Conservation (phyloP, 2,329 filamentous ascomycete species). For the Hypocreales sp. region DNA sequence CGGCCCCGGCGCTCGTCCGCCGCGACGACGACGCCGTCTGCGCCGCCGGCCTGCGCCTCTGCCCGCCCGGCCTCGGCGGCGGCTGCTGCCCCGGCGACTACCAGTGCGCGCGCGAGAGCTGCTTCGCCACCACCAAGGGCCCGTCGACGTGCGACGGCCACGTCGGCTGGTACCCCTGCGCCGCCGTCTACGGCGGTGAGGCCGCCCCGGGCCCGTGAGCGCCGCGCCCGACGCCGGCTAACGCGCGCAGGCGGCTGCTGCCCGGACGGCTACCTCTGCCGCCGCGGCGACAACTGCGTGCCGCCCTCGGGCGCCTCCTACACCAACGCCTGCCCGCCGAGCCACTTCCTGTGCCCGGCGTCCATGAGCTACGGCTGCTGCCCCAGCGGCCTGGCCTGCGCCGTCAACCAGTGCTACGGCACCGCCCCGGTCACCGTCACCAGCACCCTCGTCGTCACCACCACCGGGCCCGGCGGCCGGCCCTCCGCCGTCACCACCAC, state of each 20-base stretch:
- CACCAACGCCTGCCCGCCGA: slow-evolving; percentile 25
- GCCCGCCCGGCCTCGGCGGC: slow-evolving; percentile 19
- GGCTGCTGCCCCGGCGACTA: slow-evolving; percentile 33
- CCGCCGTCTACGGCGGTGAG: slow-evolving; percentile 18
- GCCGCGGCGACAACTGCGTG: slow-evolving; percentile 21
- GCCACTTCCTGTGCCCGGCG: slow-evolving; percentile 31
- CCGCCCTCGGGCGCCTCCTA: slow-evolving; percentile 25
- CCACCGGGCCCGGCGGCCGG: slow-evolving; percentile 24
- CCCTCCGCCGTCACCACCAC: slow-evolving; percentile 23
- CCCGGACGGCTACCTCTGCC: slow-evolving; percentile 28
- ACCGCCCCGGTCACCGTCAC: slow-evolving; percentile 29
- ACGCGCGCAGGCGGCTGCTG: slow-evolving; percentile 26
- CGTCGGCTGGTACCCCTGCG: slow-evolving; percentile 25
- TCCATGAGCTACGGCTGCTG: slow-evolving; percentile 39
- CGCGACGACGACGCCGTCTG: slow-evolving; percentile 7
- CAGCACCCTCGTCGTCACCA: slow-evolving; percentile 26
- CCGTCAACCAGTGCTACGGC: slow-evolving; percentile 28
- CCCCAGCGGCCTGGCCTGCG: slow-evolving; percentile 32
- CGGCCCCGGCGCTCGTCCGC: slow-evolving; percentile 4
- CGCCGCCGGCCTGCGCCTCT: too few relatives aligned
- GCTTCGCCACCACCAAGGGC: slow-evolving; percentile 28
- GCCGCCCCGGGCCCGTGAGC: too few relatives aligned
- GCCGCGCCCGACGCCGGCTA: too few relatives aligned
- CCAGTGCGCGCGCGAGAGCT: slow-evolving; percentile 29
- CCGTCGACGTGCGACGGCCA: slow-evolving; percentile 21